These are phyloP conservation scores for Neurospora tetraspora DNA, from an alignment of 495 filamentous ascomycete species.

Conservation along the genomic window DNA sequence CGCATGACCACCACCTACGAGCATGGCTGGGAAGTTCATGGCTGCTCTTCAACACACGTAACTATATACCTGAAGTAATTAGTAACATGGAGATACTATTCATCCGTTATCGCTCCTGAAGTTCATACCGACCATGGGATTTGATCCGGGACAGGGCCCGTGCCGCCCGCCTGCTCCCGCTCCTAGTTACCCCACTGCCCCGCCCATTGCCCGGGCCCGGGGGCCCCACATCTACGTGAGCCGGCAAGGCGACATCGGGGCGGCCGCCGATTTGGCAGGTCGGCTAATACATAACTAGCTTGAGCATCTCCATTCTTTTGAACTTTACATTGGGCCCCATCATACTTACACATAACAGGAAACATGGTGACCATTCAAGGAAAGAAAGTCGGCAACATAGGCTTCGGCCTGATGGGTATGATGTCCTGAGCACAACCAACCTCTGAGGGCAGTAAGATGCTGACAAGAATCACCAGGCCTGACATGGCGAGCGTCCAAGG, in stretches of 20 bases:
- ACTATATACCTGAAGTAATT: background rate
- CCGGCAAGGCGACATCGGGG: background rate
- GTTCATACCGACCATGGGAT: background rate
- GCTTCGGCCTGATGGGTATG: slow-evolving; percentile 49
- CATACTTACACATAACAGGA: background rate
- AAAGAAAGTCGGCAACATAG: slow-evolving; percentile 45
- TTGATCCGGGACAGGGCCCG: background rate
- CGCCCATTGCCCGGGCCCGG: background rate
- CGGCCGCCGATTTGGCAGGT: background rate
- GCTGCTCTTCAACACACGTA: background rate
- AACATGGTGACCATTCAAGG: slow-evolving; percentile 24
- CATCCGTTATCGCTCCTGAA: background rate
- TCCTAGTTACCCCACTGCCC: background rate
- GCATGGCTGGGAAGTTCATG: background rate
- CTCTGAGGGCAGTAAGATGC: background rate
- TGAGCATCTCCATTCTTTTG: background rate
- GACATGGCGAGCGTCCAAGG: slow-evolving; percentile 52
- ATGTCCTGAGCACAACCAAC: background rate
- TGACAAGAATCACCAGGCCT: slow-evolving; percentile 41
- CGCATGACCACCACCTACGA: background rate
- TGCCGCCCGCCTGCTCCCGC: background rate
- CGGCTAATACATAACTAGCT: background rate
- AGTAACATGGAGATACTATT: no score
- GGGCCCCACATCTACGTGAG: background rate
- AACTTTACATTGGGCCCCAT: background rate